Conservation (phyloP, 2,329 filamentous ascomycete species). For the Sporothrix curviconia region DNA sequence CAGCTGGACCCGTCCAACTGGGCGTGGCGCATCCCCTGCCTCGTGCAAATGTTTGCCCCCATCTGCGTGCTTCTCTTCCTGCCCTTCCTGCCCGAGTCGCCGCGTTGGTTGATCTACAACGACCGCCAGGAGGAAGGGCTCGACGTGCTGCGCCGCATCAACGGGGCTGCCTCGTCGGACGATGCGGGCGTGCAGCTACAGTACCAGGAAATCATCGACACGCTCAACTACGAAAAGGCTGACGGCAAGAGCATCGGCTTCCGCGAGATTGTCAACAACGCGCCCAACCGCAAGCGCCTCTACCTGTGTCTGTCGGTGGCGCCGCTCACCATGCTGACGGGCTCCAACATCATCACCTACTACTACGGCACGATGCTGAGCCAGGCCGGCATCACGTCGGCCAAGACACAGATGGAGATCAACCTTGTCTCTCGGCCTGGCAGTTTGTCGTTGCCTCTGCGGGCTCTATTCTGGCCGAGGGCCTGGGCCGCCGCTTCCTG, state of each 20-base stretch:
- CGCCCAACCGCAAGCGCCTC: slow-evolving; percentile 13
- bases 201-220: slow-evolving; percentile 38
- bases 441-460: slow-evolving; percentile 17
- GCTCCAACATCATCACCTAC: slow-evolving; percentile 18
- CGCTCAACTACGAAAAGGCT: slow-evolving; percentile 20
- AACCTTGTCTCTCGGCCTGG: slow-evolving; percentile 20
- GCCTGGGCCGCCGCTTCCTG: slow-evolving; percentile 20
- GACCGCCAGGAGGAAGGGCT: slow-evolving; percentile 26
- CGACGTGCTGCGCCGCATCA: slow-evolving; percentile 33
- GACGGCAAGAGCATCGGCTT: slow-evolving; percentile 12
- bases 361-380: slow-evolving; percentile 19
- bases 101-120: slow-evolving; percentile 31
- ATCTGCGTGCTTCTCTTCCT: slow-evolving; percentile 18
- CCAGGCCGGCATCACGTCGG: slow-evolving; percentile 17
- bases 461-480: slow-evolving; percentile 22
- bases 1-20: slow-evolving; percentile 15
- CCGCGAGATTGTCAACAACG: slow-evolving; percentile 13
- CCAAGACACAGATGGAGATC: slow-evolving; percentile 21
- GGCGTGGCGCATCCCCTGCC: slow-evolving; percentile 21
- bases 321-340: slow-evolving; percentile 19
- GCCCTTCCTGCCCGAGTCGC: slow-evolving; percentile 25
- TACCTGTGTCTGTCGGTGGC: slow-evolving; percentile 14
- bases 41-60: slow-evolving; percentile 21
- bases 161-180: slow-evolving; percentile 26
- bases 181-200: slow-evolving; percentile 32